Base-by-base conservation (phyloP, 495 filamentous ascomycete genomes). In the Aspergillus carlsbadensis region DNA sequence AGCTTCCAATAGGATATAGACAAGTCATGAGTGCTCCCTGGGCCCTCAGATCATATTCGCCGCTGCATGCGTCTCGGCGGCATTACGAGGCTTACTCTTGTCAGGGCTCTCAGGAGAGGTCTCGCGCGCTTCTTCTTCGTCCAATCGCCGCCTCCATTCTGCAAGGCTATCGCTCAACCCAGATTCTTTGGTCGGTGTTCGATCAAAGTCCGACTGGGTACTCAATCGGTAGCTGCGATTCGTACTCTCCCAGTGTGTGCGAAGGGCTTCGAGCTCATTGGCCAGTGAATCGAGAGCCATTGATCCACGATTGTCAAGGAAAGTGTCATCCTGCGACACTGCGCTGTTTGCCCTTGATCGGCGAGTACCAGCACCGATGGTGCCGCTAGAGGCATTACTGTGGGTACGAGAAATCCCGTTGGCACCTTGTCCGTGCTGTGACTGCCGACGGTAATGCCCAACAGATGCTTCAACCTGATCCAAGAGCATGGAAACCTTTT, bases 401-500 rank as follows among this genome's bases (percentile, higher is more conserved):
- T 76, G 69, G 34, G 66, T 72, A 50, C 77, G 70, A 6, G 73
- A 71, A 57, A 76, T 70, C 14, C 73, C 66, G 65, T 77, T 74
- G 57, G 64, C 29, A 39, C 66, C 65, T 45, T 70, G 69, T 10
- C 68, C 72, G 47, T 80, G 78, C 44, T 86, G 81, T 5, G 84
- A 87, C 65, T 89, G 92, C 44, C 94, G 87, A 42, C 94, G 88
- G 70, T 96, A 97, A 64, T 93, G 94, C 69, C 93, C 92, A 14
- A 99, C 94, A 2, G 90, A 95, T 13, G 83, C 83, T 65, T 92
- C 92, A 29, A 99, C 90, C 64, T 97, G 93, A 67, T 98, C 91
- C 22, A 99, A 83, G 18, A 98, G 84, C 66, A 96, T 84, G 37
- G 87, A 89, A 43, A 98, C 95, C 63, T 93, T 95, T 41, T 90